These are phyloP conservation scores for Auricularia sp. DNA, from an alignment of 768 basidiomycete genomes.

Conservation along the genomic window DNA sequence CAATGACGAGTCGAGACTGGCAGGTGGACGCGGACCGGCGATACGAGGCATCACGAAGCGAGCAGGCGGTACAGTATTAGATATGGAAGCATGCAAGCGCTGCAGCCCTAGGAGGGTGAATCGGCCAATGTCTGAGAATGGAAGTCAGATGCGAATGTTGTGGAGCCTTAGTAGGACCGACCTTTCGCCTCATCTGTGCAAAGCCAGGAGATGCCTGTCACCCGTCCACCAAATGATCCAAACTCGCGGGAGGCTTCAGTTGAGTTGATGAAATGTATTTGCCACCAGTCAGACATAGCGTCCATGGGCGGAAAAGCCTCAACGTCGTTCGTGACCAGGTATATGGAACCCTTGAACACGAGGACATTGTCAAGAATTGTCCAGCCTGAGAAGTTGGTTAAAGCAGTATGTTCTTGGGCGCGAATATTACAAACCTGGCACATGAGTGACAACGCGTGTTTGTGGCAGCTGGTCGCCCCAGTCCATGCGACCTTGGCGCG, in stretches of 20 bases:
- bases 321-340: conserved; percentile 60
- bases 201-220: neutral
- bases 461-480: conserved; percentile 50
- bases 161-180: neutral
- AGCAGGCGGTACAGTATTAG: neutral
- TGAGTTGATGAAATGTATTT: neutral
- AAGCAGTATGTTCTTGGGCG: no score
- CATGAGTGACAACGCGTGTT: conserved; percentile 50
- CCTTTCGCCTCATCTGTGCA: neutral
- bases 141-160: neutral
- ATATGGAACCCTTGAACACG: conserved; percentile 60
- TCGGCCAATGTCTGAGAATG: neutral
- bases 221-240: neutral
- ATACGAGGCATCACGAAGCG: neutral
- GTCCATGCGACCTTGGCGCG: conserved; percentile 42
- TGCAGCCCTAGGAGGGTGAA: neutral
- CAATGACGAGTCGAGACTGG: conserved; percentile 64
- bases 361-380: conserved; percentile 78
- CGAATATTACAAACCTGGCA: conserved; percentile 39
- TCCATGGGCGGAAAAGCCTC: conserved; percentile 47
- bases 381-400: conserved; percentile 42
- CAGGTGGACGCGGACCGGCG: conserved; percentile 38
- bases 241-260: neutral
- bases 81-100: neutral
- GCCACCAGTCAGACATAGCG: conserved; percentile 26